Evolutionary conservation across 805 yeast species (phyloP), one percentile per base, ranked within the genome.

Genomic region (Kurtzmaniella fragi): DNA sequence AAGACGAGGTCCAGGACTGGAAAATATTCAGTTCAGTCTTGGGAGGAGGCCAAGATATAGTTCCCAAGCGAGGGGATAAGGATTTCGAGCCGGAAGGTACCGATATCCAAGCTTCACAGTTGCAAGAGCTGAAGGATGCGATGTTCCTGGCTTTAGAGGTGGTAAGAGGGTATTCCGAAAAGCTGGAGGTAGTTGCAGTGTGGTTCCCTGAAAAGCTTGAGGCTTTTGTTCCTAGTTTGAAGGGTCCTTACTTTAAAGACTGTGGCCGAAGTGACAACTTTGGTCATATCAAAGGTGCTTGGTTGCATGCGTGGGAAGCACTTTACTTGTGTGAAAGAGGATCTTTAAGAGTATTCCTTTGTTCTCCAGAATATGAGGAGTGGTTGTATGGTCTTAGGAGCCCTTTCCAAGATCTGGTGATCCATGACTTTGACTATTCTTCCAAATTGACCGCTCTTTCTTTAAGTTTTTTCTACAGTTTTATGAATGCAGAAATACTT

Each of bases 51-150:
- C 39, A 36, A 17, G 39, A 38, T n/a, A 30, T 37, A 14, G 39
- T 81, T 1, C 90, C 90, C 2, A 83, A 79, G 47, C 64, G 91
- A 43, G 95, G 96, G 2, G 89, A 80, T 41, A 90, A 90, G 55
- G 95, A 86, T 47, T 84, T 79, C 47, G 95, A 80, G 43, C 95
- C 95, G 0, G 91, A 83, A 54, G 88, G 86, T 0, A 80, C 89
- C 0, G 48, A 52, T 5, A 53, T 65, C 5, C 93, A 85, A 54
- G 55, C 50, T 4, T 42, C 54, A 3, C 57, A 64, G 13, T 65
- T 90, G 4, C 61, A 64, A 9, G 67, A 66, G 17, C 78, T 91
- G 9, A 65, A 85, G 38, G 61, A 73, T 25, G 79, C 82, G 23
- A 89, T 90, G 95, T 87, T 76, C 52, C 62, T 66, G 3, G 90